Evolutionary conservation across 129 eudicot species (phyloP), one percentile per base, ranked within the genome.

Genomic region (Helianthus tuberosus): DNA sequence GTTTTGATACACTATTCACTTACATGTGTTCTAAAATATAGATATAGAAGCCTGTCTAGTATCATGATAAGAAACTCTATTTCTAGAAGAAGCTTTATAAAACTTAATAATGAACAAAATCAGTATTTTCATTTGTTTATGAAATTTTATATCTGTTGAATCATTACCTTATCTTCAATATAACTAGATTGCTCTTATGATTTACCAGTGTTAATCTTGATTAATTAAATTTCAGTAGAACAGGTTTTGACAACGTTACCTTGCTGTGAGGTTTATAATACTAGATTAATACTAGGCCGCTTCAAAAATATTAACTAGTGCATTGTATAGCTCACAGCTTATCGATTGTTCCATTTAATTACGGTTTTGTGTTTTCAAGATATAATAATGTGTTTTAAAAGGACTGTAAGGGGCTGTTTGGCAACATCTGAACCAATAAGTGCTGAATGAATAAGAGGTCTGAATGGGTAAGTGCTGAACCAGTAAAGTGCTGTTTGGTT

Each of bases 321-420:
- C 69, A 39, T 41, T 23, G 16, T 43, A 11, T 12, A 38, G 13
- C 20, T 6, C 46, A 72, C 59, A 27, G 12, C 73, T 58, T 8
- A 43, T n/a, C 23, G 6, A 4, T 59, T 14, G 47, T 73, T 20
- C 15, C 20, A 4, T 61, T 48, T 29, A 46, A 73, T 46, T 48
- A 11, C 8, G 43, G 4, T 38, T 59, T 47, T 29, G 39, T 47
- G 20, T 23, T 57, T 72, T 20, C 66, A 43, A 23, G 66, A 72
- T 58, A 23, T 43, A 23, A 10, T 46, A 41, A 44, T 60, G 35
- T 43, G 36, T 49, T n/a, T 25, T 16, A 16, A 7, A 62, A 49
- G 38, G 71, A 51, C 32, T 58, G 63, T 35, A 32, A 73, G 14
- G n/a, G n/a, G n/a, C n/a, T n/a, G n/a, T n/a, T n/a, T n/a, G n/a